Conservation (phyloP, 108 stramenopile species). For the Cyclotella cryptica region DNA sequence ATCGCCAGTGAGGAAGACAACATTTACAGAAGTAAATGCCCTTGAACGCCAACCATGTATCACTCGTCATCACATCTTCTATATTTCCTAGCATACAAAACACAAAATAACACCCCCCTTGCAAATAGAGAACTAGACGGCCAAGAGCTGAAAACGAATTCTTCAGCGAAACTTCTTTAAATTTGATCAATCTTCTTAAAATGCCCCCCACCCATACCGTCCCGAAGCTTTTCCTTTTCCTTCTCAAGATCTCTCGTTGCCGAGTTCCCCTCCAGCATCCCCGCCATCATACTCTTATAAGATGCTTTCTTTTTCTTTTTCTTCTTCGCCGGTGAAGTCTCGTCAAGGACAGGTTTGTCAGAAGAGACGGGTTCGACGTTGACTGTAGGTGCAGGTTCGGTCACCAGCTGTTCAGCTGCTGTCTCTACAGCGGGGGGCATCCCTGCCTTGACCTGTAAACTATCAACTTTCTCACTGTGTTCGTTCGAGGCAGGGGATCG, state of each 20-base stretch:
- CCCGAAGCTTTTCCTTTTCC: constrained; percentile 69
- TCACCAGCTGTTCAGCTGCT: constrained; percentile 18
- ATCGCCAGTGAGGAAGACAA: no score
- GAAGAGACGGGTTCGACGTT: neutral
- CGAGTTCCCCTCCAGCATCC: constrained; percentile 53
- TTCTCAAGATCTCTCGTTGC: constrained; percentile 52
- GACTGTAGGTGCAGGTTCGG: neutral
- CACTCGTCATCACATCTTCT: no score
- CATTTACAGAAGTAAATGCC: no score
- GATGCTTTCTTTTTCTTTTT: constrained; percentile 86
- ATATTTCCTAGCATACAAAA: no score
- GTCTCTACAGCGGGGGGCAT: neutral
- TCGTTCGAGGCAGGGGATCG: neutral
- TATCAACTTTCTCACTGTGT: neutral
- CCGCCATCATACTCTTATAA: constrained; percentile 83
- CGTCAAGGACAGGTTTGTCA: neutral
- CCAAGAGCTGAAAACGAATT: neutral
- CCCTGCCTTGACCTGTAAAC: neutral
- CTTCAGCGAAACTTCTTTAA: constrained; percentile 26
- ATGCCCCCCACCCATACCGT: constrained; percentile 76
- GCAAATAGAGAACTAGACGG: no score
- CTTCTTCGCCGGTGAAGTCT: constrained; percentile 48
- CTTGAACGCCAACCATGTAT: no score
- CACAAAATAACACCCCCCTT: no score
- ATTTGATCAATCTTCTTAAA: constrained; percentile 88